phyloP scores from a whole-genome alignment of 169 alveolate species.

The Plasmodium cynomolgi region DNA sequence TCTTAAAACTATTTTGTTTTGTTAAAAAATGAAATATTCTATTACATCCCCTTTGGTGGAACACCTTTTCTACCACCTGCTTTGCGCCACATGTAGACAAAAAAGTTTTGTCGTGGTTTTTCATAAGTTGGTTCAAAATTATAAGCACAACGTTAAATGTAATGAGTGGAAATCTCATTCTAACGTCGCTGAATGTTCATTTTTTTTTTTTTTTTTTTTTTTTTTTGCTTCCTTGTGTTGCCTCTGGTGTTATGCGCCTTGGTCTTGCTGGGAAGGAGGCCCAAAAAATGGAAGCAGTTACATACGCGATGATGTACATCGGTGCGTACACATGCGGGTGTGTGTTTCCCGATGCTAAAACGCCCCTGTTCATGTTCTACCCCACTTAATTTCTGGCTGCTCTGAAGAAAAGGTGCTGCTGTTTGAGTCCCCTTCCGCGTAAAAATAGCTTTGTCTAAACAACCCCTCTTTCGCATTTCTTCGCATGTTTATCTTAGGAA shows the following conservation, averaged over 20 bases:
- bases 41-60: background rate
- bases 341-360: background rate
- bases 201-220: background rate
- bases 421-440: background rate
- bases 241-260: background rate
- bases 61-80: background rate
- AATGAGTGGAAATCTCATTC: constrained; percentile 16
- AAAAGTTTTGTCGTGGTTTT: background rate
- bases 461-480: background rate
- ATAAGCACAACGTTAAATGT: constrained; percentile 2
- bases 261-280: background rate
- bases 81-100: constrained; percentile 6
- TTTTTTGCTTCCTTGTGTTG: background rate
- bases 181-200: constrained; percentile 2
- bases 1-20: background rate
- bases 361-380: background rate
- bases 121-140: constrained; percentile 4
- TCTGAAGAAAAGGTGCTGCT: background rate
- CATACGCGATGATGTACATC: background rate
- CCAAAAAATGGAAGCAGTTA: background rate
- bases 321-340: background rate
- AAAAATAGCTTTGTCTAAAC: background rate
- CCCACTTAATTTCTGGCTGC: background rate
- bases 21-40: constrained; percentile 3
- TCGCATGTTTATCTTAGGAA: background rate